A percentile compares a stretch with the other conserved stretches of the same genome.
phyloP scores from a whole-genome alignment of 2,329 filamentous ascomycete species.

The Aspergillus ochraceoroseus region DNA sequence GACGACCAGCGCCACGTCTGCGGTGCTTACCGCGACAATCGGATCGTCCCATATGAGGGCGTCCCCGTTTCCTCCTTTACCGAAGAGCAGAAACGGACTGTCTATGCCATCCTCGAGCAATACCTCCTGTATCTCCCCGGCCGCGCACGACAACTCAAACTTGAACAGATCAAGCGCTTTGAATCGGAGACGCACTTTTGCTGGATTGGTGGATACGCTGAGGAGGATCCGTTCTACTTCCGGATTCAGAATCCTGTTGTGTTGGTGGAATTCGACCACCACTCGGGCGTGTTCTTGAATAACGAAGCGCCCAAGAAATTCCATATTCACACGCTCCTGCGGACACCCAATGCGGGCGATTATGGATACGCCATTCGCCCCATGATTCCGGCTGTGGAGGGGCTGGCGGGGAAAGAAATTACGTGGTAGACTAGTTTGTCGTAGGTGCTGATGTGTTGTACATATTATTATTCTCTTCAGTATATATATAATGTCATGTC shows the following conservation, averaged over 20 bases:
- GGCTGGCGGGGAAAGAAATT: conserved; percentile 37
- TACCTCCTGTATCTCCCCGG: conserved; percentile 65
- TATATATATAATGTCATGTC: too few species aligned
- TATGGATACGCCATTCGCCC: conserved; percentile 58
- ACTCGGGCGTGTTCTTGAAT: conserved; percentile 70
- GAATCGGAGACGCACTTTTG: conserved; percentile 70
- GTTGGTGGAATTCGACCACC: conserved; percentile 72
- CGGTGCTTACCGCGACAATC: conserved; percentile 73
- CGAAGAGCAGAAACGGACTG: conserved; percentile 47
- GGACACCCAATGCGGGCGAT: conserved; percentile 70
- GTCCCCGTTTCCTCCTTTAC: conserved; percentile 49
- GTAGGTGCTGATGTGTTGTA: too few species aligned
- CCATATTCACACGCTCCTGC: conserved; percentile 69
- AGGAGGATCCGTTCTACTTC: conserved; percentile 70
- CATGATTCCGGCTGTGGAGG: conserved; percentile 34
- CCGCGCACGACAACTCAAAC: conserved; percentile 50
- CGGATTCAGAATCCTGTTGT: conserved; percentile 71
- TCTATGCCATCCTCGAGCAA: conserved; percentile 58
- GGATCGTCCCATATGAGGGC: conserved; percentile 69
- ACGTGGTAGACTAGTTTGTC: conserved; percentile 22
- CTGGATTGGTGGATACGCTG: conserved; percentile 66
- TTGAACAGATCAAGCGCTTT: conserved; percentile 52
- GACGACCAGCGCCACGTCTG: conserved; percentile 75
- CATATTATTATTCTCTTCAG: too few species aligned
- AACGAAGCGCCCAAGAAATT: conserved; percentile 71